These are phyloP conservation scores for Trametes cingulata DNA, from an alignment of 768 basidiomycete species.

Conservation along the genomic window DNA sequence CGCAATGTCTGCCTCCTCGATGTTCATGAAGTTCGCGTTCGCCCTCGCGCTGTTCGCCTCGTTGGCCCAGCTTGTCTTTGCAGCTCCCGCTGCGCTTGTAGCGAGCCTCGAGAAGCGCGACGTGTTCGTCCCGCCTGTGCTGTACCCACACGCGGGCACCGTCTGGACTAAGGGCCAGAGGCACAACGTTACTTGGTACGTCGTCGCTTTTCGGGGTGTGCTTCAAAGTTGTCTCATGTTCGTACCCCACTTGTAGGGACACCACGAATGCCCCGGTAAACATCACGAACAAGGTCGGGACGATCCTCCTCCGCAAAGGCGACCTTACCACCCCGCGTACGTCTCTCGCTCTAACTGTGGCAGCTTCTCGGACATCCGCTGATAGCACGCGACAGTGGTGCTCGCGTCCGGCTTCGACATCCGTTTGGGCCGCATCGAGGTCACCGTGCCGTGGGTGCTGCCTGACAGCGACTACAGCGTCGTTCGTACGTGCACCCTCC, in stretches of 20 bases:
- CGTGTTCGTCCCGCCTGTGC: constrained; percentile 19
- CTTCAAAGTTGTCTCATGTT: neutral
- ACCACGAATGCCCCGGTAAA: constrained; percentile 37
- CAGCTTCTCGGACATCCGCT: neutral
- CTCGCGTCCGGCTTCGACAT: constrained; percentile 38
- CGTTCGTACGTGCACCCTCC: constrained; percentile 37
- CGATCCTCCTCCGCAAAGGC: constrained; percentile 22
- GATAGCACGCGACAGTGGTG: constrained; percentile 24
- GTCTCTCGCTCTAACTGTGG: neutral
- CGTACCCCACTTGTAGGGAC: constrained; percentile 20
- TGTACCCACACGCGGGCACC: constrained; percentile 20
- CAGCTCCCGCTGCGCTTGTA: neutral
- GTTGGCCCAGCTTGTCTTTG: constrained; percentile 6
- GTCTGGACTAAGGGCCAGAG: constrained; percentile 18
- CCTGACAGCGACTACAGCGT: constrained; percentile 34
- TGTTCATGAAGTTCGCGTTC: constrained; percentile 11
- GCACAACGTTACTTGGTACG: constrained; percentile 21
- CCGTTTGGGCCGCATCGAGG: constrained; percentile 32
- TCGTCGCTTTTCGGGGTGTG: neutral
- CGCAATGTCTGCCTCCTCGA: neutral
- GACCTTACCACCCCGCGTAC: constrained; percentile 32
- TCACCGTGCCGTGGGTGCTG: constrained; percentile 37
- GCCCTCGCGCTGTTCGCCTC: constrained; percentile 7
- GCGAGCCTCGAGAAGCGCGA: constrained; percentile 11
- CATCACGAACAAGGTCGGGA: constrained; percentile 37